phyloP scores from a whole-genome alignment of 352 stramenopile species.

The Phytophthora lateralis region DNA sequence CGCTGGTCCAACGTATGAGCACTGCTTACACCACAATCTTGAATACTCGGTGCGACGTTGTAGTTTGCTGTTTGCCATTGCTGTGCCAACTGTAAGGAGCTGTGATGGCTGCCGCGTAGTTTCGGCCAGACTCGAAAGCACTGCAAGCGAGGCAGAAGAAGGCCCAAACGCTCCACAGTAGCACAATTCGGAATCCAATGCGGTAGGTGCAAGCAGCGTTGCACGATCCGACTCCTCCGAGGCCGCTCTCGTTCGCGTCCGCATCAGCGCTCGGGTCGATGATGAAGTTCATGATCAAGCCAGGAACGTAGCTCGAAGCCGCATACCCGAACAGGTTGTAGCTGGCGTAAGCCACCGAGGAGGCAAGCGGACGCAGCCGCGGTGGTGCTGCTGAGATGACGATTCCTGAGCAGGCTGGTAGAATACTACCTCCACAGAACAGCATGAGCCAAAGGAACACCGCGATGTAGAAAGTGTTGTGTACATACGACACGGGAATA shows the following conservation, averaged over 20 bases:
- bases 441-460: constrained; percentile 84
- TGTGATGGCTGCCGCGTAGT: constrained; percentile 20
- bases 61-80: constrained; percentile 21
- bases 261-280: constrained; percentile 47
- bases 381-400: constrained; percentile 76
- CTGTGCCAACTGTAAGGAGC: constrained; percentile 11
- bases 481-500: constrained; percentile 71
- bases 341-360: constrained; percentile 78
- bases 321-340: constrained; percentile 90
- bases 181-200: constrained; percentile 82
- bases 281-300: constrained; percentile 85
- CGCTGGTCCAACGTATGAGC: constrained; percentile 2
- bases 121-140: constrained; percentile 43
- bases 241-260: constrained; percentile 20
- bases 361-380: constrained; percentile 68
- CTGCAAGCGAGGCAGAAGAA: constrained; percentile 72
- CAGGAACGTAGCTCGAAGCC: constrained; percentile 84
- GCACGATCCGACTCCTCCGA: constrained; percentile 37
- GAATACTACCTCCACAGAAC: constrained; percentile 76
- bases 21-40: constrained; percentile 33
- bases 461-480: constrained; percentile 68
- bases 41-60: constrained; percentile 8
- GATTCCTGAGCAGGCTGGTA: constrained; percentile 85
- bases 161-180: constrained; percentile 73
- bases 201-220: constrained; percentile 82